Base-by-base conservation (phyloP, 2,329 filamentous ascomycete genomes). In the Ophiocordyceps camponoti-rufipedis region DNA sequence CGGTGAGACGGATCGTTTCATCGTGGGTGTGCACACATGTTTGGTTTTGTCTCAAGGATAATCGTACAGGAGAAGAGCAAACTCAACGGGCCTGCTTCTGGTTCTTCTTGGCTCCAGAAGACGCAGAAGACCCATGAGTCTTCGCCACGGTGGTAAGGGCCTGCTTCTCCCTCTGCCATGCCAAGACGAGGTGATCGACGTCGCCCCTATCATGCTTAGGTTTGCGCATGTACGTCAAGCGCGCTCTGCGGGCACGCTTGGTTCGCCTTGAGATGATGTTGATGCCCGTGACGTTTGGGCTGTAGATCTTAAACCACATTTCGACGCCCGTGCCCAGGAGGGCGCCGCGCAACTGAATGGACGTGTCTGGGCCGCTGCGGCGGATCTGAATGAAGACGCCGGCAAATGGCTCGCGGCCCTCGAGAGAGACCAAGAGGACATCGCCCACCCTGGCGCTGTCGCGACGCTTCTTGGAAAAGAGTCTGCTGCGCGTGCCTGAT, bases 281-380 rank as follows among this genome's bases (percentile, higher is more conserved):
- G 57, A 98, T 86, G 51, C 85, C 85, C 59, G 83, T 78, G 31
- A 96, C 82, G 58, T 85, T 82, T 49, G 89, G 89, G 58, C 78
- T 85, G 70, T 91, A 96, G 48, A 96, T 72, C 71, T 98, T 98
- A 65, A 84, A 87, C 80, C 86, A 94, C 85, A 94, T 91, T 74
- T 98, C 91, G 48, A 94, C 85, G 49, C 85, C 85, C 7, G 93
- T 77, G 54, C 84, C 77, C 53, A 85, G 88, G 54, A 98, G 68
- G 59, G 93, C 80, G 55, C 89, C 89, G 47, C 91, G 76, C 48
- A 98, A 71, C 48, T 94, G 67, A 46, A 98, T 81, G 5, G 84
- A 83, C 2, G 86, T 94, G 66, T 96, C 89, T 48, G 91, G 75
- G 48, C 87, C 87, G n/a, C 83, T 74, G 46, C 86, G 74, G 46